Evolutionary conservation across 1,139 yeast species (phyloP), one percentile per base, ranked within the genome.

Genomic region (Scheffersomyces parashehatae): DNA sequence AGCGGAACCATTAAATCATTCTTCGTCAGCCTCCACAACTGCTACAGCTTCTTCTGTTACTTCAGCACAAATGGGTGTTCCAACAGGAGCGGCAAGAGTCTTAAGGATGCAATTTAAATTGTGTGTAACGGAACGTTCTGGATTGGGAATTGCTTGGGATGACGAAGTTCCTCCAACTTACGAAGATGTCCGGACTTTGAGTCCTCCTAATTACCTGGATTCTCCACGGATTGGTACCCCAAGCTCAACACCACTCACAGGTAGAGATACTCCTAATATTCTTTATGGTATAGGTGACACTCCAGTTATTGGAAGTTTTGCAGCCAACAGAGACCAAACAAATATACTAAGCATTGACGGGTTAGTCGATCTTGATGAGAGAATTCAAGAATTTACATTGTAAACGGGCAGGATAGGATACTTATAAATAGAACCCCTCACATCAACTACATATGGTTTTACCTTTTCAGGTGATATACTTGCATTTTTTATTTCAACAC

Each of bases 121-220:
- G 13, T 74, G 75, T 9, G 65, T 93, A 26, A 88, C 96, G 1
- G 98, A 91, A 61, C 74, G 98, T 45, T 85, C 96, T 0, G 99
- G 99, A 0, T 73, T 93, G 38, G 99, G 99, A 4, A 88, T 93
- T 30, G 88, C 98, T 0, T 93, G 99, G 99, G 98, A 93, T 65
- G 98, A 91, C 60, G 99, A 93, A 64, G 98, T 93, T 14, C 99
- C 99, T 1, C 99, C 99, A 1, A 88, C 89, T 16, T 93, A 95
- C 58, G 89, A 82, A 41, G 93, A 89, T 55, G 91, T 91, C 14
- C 73, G 83, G 29, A 81, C 95, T 0, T 71, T 88, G 37, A 82
- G 95, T 37, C 98, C 99, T 0, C 99, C 99, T 2, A 82, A 83
- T 6, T 88, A 88, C 61, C 75, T 65, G 34, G 70, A 63, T 42